phyloP scores from a whole-genome alignment of 768 basidiomycete genomes.

The Russula vinacea region DNA sequence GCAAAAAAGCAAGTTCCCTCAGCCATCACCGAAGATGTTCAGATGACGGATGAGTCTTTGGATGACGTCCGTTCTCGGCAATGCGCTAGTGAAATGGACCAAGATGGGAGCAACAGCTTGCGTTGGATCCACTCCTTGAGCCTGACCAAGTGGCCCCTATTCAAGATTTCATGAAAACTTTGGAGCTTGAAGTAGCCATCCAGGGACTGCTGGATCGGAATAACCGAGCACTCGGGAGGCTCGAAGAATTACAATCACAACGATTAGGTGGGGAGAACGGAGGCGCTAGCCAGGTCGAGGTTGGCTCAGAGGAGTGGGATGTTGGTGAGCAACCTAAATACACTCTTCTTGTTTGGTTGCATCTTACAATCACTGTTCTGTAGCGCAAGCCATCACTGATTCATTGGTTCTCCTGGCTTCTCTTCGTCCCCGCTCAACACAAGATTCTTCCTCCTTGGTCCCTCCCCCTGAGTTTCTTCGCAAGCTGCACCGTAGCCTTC shows the following conservation, averaged over 20 bases:
- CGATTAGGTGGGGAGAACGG: constrained; percentile 50
- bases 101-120: constrained; percentile 38
- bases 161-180: constrained; percentile 55
- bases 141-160: constrained; percentile 54
- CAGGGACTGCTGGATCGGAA: constrained; percentile 67
- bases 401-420: constrained; percentile 67
- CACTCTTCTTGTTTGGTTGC: constrained; percentile 4
- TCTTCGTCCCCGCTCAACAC: constrained; percentile 60
- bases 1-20: not conserved
- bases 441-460: constrained; percentile 47
- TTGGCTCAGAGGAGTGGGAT: constrained; percentile 80
- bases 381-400: constrained; percentile 70
- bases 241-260: constrained; percentile 62
- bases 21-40: not conserved
- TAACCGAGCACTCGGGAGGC: constrained; percentile 54
- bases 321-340: constrained; percentile 50
- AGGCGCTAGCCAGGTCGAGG: constrained; percentile 47
- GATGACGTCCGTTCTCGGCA: constrained; percentile 27
- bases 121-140: constrained; percentile 54
- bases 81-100: constrained; percentile 22
- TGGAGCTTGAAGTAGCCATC: constrained; percentile 67
- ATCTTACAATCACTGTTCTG: not conserved
- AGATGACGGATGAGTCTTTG: constrained; percentile 11
- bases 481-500: constrained; percentile 68
- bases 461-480: constrained; percentile 66